These are phyloP conservation scores for Pseudopyricularia cyperi DNA, from an alignment of 2,329 filamentous ascomycete genomes.

Conservation along the genomic window DNA sequence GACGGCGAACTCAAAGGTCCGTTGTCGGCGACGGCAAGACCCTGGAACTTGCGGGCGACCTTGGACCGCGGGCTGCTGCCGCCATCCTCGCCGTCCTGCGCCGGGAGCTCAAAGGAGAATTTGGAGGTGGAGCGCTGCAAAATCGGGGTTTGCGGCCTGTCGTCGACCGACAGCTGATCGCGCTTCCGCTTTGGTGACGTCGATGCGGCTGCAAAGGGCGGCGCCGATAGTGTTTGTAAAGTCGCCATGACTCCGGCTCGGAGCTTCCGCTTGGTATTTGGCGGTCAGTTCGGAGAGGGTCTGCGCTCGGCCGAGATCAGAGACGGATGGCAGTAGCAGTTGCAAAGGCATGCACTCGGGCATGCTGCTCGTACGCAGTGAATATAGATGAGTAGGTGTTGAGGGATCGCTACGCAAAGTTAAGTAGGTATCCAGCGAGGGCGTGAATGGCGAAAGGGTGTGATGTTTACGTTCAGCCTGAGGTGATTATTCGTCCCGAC, in stretches of 20 bases:
- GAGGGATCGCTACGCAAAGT: too few relatives aligned
- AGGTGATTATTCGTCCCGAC: too few relatives aligned
- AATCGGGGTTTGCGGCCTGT: conserved; percentile 3
- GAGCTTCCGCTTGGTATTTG: neutral
- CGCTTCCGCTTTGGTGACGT: conserved; percentile 18
- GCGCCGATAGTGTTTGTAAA: neutral
- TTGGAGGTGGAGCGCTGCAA: neutral
- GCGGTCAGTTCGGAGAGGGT: neutral
- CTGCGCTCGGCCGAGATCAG: neutral
- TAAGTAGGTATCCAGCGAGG: too few relatives aligned
- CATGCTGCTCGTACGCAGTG: neutral
- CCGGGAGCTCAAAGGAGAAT: conserved; percentile 4
- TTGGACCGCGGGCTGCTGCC: conserved; percentile 37
- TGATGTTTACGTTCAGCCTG: too few relatives aligned
- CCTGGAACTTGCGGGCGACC: conserved; percentile 38
- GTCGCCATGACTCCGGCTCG: neutral
- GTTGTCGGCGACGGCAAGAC: conserved; percentile 27
- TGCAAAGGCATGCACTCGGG: neutral
- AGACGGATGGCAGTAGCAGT: too few relatives aligned
- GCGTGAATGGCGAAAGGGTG: too few relatives aligned
- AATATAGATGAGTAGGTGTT: too few relatives aligned
- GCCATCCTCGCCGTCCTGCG: conserved; percentile 25
- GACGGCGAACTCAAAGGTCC: neutral
- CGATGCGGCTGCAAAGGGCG: conserved; percentile 1
- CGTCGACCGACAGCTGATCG: conserved; percentile 9